Conservation (phyloP, 1,284 basidiomycete genomes). For the Prillingera fragicola region DNA sequence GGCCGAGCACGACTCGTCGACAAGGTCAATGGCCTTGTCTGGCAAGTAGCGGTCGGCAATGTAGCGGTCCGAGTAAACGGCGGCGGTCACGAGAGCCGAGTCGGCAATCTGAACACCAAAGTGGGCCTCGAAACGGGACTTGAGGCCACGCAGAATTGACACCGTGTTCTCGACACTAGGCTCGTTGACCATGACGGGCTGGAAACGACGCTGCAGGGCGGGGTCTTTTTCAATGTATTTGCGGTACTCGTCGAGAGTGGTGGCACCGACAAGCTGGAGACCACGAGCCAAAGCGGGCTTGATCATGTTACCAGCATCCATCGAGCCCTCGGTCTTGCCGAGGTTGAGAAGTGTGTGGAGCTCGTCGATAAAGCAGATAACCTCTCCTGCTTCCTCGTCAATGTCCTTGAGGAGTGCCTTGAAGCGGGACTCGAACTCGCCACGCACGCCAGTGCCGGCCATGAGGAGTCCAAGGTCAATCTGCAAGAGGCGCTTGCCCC, state of each 20-base stretch:
- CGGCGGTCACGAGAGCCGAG: conserved; percentile 75
- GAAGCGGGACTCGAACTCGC: conserved; percentile 89
- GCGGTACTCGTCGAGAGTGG: conserved; percentile 83
- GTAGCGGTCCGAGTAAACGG: conserved; percentile 73
- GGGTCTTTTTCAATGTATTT: conserved; percentile 89
- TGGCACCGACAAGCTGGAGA: conserved; percentile 78
- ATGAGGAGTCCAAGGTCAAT: conserved; percentile 75
- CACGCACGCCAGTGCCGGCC: conserved; percentile 80
- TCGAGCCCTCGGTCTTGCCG: conserved; percentile 84
- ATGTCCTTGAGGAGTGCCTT: conserved; percentile 80
- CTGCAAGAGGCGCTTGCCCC: conserved; percentile 72
- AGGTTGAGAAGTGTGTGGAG: conserved; percentile 61
- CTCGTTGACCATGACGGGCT: conserved; percentile 79
- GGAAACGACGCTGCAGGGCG: conserved; percentile 83
- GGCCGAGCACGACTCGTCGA: conserved; percentile 83
- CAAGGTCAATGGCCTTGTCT: conserved; percentile 76
- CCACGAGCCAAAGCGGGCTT: conserved; percentile 68
- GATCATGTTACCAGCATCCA: conserved; percentile 72
- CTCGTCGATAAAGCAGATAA: conserved; percentile 87
- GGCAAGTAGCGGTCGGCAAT: conserved; percentile 80
- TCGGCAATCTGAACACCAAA: conserved; percentile 89
- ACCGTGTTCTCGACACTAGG: conserved; percentile 80
- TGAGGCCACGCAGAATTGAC: conserved; percentile 81
- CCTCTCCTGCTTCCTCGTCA: conserved; percentile 63
- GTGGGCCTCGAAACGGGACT: conserved; percentile 76